A percentile compares a stretch with the other conserved stretches of the same genome.
These are phyloP conservation scores for Aspergillus candidus DNA, from an alignment of 2,329 filamentous ascomycete species.

Conservation along the genomic window DNA sequence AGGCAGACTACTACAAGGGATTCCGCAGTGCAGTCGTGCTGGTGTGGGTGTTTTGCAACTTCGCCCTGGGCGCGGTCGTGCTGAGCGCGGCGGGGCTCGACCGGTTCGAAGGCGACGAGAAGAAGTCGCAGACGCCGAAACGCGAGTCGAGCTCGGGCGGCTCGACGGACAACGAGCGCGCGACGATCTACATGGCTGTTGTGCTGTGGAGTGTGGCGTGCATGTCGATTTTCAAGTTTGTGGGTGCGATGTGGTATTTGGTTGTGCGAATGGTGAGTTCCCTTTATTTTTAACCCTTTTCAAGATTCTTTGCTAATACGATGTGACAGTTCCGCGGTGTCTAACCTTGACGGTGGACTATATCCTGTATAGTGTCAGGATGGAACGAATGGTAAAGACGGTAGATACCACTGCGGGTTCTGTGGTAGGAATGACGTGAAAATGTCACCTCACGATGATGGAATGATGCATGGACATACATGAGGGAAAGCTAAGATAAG, in stretches of 20 bases:
- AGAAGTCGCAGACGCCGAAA: constrained; percentile 32
- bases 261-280: constrained; percentile 74
- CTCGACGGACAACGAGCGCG: constrained; percentile 43
- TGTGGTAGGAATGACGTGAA: constrained; percentile 22
- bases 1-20: constrained; percentile 97
- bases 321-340: constrained; percentile 47
- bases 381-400: constrained; percentile 1
- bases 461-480: constrained; percentile 7
- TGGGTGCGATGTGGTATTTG: constrained; percentile 88
- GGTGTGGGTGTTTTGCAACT: constrained; percentile 94
- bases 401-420: constrained; percentile 27
- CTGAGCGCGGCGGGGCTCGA: constrained; percentile 80
- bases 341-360: constrained; percentile 20
- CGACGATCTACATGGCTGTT: constrained; percentile 77
- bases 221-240: constrained; percentile 76
- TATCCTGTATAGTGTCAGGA: not conserved
- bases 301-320: not conserved
- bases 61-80: constrained; percentile 79
- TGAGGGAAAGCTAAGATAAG: no score
- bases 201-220: constrained; percentile 85
- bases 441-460: constrained; percentile 9
- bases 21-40: constrained; percentile 89
- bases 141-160: no score
- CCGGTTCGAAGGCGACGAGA: constrained; percentile 48
- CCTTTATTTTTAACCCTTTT: not conserved